Evolutionary conservation across 805 yeast genomes (phyloP).

Genomic region (Kazachstania kunashirensis): DNA sequence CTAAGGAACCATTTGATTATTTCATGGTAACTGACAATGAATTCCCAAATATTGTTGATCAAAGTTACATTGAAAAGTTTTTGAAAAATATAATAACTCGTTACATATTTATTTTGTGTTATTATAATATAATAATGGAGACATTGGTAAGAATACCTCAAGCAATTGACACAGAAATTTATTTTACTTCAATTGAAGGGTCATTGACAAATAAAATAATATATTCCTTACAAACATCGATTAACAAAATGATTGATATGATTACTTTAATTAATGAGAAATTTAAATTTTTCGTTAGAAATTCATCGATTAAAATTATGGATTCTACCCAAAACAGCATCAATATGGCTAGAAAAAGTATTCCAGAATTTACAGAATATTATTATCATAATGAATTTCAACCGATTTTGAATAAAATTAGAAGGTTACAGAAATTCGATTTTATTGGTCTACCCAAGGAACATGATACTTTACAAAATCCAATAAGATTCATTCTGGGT

Average conservation of each 20-base stretch:
- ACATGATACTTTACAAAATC: not conserved
- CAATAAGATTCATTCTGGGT: slow-evolving; percentile 1
- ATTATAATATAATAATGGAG: slow-evolving; percentile 14
- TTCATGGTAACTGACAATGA: no score
- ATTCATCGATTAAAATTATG: not conserved
- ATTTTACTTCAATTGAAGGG: slow-evolving; percentile 11
- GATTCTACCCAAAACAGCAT: no score
- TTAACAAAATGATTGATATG: not conserved
- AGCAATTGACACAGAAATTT: slow-evolving; percentile 15
- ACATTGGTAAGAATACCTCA: slow-evolving; percentile 12
- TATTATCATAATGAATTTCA: slow-evolving; percentile 4
- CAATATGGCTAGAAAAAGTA: no score
- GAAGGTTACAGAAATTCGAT: slow-evolving; percentile 5
- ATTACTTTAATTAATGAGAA: slow-evolving; percentile 6
- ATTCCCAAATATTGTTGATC: no score
- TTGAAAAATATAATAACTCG: not conserved
- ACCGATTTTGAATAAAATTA: slow-evolving; percentile 5
- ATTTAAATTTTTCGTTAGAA: not conserved
- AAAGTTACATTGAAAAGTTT: not conserved
- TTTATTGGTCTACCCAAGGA: slow-evolving; percentile 6
- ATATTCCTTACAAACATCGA: slow-evolving; percentile 18
- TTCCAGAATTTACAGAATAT: not conserved
- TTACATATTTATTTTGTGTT: slow-evolving; percentile 14
- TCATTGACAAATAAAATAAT: slow-evolving; percentile 14
- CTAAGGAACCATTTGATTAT: no score